A percentile compares a stretch with the other conserved stretches of the same genome.
These are phyloP conservation scores for Botryotinia convoluta DNA, from an alignment of 2,329 filamentous ascomycete genomes.

Conservation along the genomic window DNA sequence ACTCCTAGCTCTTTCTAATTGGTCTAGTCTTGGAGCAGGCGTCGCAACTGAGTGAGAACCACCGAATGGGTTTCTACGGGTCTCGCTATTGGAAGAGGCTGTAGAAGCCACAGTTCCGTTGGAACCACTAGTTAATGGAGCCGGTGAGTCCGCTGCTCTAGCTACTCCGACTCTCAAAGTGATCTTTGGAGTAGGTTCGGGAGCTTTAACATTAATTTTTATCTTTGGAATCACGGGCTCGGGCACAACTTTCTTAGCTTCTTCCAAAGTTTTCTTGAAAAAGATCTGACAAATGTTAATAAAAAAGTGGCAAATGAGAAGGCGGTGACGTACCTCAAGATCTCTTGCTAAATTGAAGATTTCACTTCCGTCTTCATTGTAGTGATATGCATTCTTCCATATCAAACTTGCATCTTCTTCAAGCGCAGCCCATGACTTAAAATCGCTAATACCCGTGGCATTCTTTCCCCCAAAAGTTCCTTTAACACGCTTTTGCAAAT, in stretches of 20 bases:
- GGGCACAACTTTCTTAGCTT: slow-evolving; percentile 69
- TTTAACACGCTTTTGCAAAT: slow-evolving; percentile 72
- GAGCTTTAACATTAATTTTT: slow-evolving; percentile 65
- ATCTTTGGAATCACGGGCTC: slow-evolving; percentile 75
- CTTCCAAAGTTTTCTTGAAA: slow-evolving; percentile 65
- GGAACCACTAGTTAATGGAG: slow-evolving; percentile 48
- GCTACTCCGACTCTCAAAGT: slow-evolving; percentile 63
- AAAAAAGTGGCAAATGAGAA: not conserved
- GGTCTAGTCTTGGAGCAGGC: slow-evolving; percentile 32
- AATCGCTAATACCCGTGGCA: slow-evolving; percentile 59
- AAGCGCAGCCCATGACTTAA: slow-evolving; percentile 79
- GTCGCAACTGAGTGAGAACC: slow-evolving; percentile 28
- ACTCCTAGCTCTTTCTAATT: slow-evolving; percentile 36
- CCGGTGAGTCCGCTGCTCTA: slow-evolving; percentile 50
- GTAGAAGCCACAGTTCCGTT: slow-evolving; percentile 18
- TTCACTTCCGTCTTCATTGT: slow-evolving; percentile 89
- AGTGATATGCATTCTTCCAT: slow-evolving; percentile 84
- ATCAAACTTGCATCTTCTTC: slow-evolving; percentile 77
- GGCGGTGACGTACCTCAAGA: slow-evolving; percentile 61
- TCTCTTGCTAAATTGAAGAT: slow-evolving; percentile 75
- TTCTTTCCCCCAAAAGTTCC: slow-evolving; percentile 69
- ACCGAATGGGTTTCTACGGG: slow-evolving; percentile 36
- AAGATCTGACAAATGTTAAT: slow-evolving; percentile 51
- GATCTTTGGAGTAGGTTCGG: slow-evolving; percentile 57
- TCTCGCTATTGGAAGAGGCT: slow-evolving; percentile 27